Base-by-base conservation (phyloP, 306 rosid species). In the Trichosanthes cucumerina region DNA sequence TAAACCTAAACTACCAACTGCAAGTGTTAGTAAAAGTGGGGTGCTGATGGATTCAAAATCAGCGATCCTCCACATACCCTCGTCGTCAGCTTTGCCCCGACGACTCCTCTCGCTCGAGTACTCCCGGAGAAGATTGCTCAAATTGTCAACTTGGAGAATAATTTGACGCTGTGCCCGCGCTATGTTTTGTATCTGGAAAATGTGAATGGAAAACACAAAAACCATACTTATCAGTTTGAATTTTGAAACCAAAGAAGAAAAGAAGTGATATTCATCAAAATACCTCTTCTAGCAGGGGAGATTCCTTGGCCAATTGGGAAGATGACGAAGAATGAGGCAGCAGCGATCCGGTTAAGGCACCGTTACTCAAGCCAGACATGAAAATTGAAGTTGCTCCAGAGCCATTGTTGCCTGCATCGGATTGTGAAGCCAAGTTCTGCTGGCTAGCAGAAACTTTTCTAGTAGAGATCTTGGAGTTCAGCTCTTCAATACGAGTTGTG, bases 201-300 rank as follows among this genome's bases (percentile, higher is more conserved):
- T 31, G 75, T 9, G 5, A 7, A 24, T 7, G 28, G 54, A 58
- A 46, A 63, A 66, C 39, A 39, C 59, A 58, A 38, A 75, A 38
- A 15, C 24, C 49, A 16, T 5, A 46, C 21, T 73, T 50, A 9
- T 31, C 15, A 8, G 57, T 10, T 31, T 26, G 78, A 28, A 74
- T 28, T 26, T 50, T 72, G 16, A 47, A 72, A 14, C 53, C 75
- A 66, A 18, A 78, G 58, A 71, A 26, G 21, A 46, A 72, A 68
- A n/a, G 2, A 28, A 60, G 54, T 74, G 28, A 76, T 11, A 36
- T 58, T 71, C 58, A 81, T 69, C 78, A 79, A 59, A 28, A 43
- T 83, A 92, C 99, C 97, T 95, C 99, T 76, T 95, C 99, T 85
- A 88, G 84, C 82, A 88, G 58, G 1, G 92, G 96, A 83, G 91